Evolutionary conservation across 306 rosid species (phyloP).

Genomic region (Carpinus fangiana): DNA sequence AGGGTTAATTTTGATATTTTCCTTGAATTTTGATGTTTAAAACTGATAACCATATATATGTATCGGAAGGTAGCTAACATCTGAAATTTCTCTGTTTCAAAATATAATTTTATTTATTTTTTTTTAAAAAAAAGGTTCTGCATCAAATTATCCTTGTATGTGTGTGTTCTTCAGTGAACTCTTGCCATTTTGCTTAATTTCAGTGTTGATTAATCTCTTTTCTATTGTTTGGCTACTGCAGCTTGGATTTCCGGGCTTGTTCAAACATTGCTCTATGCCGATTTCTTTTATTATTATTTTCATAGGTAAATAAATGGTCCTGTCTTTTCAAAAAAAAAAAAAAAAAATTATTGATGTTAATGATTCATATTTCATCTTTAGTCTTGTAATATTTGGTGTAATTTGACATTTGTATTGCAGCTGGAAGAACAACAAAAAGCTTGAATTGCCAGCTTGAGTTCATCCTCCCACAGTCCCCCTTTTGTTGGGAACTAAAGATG

Average conservation of each 20-base stretch:
- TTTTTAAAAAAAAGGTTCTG: too few species aligned
- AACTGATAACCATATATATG: background rate
- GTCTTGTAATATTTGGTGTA: constrained; percentile 5
- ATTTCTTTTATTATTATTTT: constrained; percentile 89
- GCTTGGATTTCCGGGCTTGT: constrained; percentile 84
- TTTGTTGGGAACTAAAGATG: constrained; percentile 26
- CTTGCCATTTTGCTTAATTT: background rate
- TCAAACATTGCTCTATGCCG: constrained; percentile 85
- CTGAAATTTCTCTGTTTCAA: background rate
- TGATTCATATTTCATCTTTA: constrained; percentile 5
- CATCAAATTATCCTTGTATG: background rate
- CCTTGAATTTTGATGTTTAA: background rate
- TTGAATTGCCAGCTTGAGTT: constrained; percentile 78
- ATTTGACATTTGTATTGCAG: constrained; percentile 47
- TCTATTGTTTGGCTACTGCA: constrained; percentile 37
- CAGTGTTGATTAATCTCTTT: constrained; percentile 7
- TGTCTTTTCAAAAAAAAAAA: background rate
- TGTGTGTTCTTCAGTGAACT: background rate
- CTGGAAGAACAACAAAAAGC: constrained; percentile 86
- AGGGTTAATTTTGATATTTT: background rate
- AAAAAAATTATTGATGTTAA: background rate
- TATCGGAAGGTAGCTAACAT: background rate
- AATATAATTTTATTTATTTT: background rate
- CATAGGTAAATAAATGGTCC: constrained; percentile 65
- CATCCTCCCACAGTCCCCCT: constrained; percentile 10